These are phyloP conservation scores for Umbelopsis isabellina DNA, from an alignment of 192 early-diverging fungal species.

Conservation along the genomic window DNA sequence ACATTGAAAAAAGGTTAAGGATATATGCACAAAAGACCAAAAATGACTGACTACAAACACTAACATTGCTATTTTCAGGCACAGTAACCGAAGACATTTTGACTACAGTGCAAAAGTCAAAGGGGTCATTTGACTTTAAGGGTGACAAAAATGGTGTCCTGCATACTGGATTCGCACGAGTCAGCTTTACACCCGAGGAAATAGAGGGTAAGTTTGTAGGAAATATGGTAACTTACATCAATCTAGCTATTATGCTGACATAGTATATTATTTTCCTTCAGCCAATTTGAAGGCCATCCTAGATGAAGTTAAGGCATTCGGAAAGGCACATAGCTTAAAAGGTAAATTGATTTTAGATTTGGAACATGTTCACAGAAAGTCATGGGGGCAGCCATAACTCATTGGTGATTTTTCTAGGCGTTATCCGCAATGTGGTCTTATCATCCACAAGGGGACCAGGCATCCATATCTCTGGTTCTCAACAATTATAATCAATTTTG, in stretches of 20 bases:
- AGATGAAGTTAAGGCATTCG: conserved; percentile 61
- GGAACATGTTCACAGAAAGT: not conserved
- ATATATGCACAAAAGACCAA: not conserved
- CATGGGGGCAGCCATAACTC: not conserved
- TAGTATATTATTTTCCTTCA: conserved; percentile 20
- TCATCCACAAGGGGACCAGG: conserved; percentile 75
- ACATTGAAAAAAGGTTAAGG: conserved; percentile 70
- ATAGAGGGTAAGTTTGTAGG: conserved; percentile 26
- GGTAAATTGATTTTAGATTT: conserved; percentile 29
- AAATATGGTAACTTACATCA: no score
- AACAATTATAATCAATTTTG: conserved; percentile 15
- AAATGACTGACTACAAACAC: not conserved
- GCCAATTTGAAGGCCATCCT: conserved; percentile 63
- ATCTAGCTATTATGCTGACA: not conserved
- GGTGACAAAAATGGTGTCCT: conserved; percentile 75
- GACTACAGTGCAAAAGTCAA: conserved; percentile 62
- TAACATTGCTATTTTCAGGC: conserved; percentile 9
- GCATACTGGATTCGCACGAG: conserved; percentile 48
- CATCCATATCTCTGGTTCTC: conserved; percentile 53
- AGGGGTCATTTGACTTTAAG: conserved; percentile 75
- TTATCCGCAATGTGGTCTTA: conserved; percentile 64
- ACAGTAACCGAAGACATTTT: conserved; percentile 83
- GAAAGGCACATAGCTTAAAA: conserved; percentile 54
- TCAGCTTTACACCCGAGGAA: conserved; percentile 34
- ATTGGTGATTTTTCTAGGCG: conserved; percentile 33